Base-by-base conservation (phyloP, 176 grass and related monocot genomes). In the Musa itinerans region DNA sequence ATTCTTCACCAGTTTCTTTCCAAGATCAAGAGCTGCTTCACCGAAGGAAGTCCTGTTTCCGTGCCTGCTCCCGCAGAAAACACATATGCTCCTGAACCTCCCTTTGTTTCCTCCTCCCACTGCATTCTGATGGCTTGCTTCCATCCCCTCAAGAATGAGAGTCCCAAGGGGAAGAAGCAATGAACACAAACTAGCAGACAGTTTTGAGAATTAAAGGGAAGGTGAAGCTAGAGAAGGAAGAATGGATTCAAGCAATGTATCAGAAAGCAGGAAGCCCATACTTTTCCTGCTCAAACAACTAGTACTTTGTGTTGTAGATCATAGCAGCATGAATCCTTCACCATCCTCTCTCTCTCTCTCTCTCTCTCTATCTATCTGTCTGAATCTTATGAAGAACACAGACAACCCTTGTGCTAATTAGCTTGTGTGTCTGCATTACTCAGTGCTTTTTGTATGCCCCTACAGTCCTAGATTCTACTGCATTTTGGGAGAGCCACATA, bases 1-100 rank as follows among this genome's bases (percentile, higher is more conserved):
- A 25, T 25, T 20, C 13, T 15, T 75, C 25, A 75, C 73, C 73
- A 75, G 25, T 58, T 43, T 15, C 73, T 75, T 75, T 21, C 73
- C 73, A 6, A 75, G 54, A 9, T 58, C 73, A 59, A 75, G 53
- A 48, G 73, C 73, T 27, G 73, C 54, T 9, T 75, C 73, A 49
- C 53, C 43, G 73, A 75, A 75, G 53, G 24, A 57, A 58, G 73
- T 3, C 53, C 17, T 61, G 73, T 75, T 75, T 13, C 73, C 73
- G 8, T 53, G 16, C 27, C 73, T 75, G 54, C 73, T 75, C 3
- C 73, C 73, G 17, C 73, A 75, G 50, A 75, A 75, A 22, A 75
- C 73, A 43, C 73, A 75, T 17, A 75, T 61, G 14, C 73, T 75
- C 54, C 19, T 75, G 15, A 75, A 75, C 14, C 27, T 58, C 10